Evolutionary conservation across 1,284 basidiomycete genomes (phyloP), one percentile per base, ranked within the genome.

Genomic region (Ceratobasidium sp.): DNA sequence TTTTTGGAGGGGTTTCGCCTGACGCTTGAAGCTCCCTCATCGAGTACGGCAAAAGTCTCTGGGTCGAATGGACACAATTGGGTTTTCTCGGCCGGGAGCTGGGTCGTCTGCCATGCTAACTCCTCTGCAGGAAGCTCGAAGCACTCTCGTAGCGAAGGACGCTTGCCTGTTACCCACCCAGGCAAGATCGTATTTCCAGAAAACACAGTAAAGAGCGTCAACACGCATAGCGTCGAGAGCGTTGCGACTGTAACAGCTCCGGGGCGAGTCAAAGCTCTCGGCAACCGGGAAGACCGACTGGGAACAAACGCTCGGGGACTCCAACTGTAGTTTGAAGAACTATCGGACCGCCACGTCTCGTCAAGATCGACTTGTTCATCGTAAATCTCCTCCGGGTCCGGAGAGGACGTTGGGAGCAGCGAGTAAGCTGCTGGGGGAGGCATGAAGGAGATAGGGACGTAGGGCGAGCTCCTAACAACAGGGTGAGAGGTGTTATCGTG

Each of bases 121-220:
- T 75, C 71, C 23, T 75, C 71, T 20, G 60, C 44, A n/a, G 58
- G 71, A 55, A 75, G 71, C 26, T 75, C 71, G 23, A 75, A 75
- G 23, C 71, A 75, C 40, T 75, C 71, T 44, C 71, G 58, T 46
- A 75, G 20, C 3, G 60, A 39, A 4, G 71, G 46, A 4, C 23
- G 56, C 20, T 46, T 63, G 46, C 42, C 46, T 10, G 71, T 13
- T 42, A 53, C 15, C 53, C 49, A 64, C n/a, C 23, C 58, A 15
- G 56, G 53, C 20, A 60, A 10, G 9, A 72, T 3, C n/a, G 40
- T 58, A 49, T 53, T 42, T 44, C 28, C 60, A n/a, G 28, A 63
- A 9, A 64, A 26, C 13, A 28, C 28, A 10, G 40, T 64, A 1
- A 64, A 18, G 13, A 75, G 18, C 18, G 40, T 58, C 5, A 75